phyloP scores from a whole-genome alignment of 257 asterid species.

The Solanum pinnatisectum region DNA sequence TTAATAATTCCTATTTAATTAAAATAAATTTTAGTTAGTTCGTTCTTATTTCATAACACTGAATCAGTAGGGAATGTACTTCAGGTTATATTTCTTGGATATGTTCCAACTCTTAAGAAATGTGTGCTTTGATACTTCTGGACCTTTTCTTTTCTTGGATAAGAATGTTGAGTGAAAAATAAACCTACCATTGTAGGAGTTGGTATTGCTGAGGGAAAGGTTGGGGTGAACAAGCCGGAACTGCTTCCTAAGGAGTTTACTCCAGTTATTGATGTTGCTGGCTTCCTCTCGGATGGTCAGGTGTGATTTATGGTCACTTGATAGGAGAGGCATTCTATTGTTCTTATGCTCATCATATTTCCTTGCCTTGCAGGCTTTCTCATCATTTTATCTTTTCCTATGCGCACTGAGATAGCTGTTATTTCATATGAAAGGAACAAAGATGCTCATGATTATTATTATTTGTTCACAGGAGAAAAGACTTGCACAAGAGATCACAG shows the following conservation, averaged over 20 bases:
- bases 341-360: background rate
- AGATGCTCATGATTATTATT: background rate
- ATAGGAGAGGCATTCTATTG: background rate
- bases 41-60: background rate
- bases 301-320: slow-evolving; percentile 18
- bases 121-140: background rate
- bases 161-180: background rate
- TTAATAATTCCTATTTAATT: background rate
- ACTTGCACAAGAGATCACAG: slow-evolving; percentile 56
- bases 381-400: background rate
- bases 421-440: background rate
- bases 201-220: slow-evolving; percentile 62
- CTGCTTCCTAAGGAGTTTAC: slow-evolving; percentile 70
- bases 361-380: background rate
- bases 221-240: slow-evolving; percentile 90
- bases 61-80: background rate
- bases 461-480: slow-evolving; percentile 57
- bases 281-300: slow-evolving; percentile 96
- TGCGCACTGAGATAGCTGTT: background rate
- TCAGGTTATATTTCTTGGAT: background rate
- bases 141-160: background rate
- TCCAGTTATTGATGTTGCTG: slow-evolving; percentile 84
- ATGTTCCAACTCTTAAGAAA: background rate
- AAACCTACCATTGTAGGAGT: slow-evolving; percentile 34
- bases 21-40: background rate